Conservation (phyloP, 805 yeast genomes). For the Suhomyces sp. region DNA sequence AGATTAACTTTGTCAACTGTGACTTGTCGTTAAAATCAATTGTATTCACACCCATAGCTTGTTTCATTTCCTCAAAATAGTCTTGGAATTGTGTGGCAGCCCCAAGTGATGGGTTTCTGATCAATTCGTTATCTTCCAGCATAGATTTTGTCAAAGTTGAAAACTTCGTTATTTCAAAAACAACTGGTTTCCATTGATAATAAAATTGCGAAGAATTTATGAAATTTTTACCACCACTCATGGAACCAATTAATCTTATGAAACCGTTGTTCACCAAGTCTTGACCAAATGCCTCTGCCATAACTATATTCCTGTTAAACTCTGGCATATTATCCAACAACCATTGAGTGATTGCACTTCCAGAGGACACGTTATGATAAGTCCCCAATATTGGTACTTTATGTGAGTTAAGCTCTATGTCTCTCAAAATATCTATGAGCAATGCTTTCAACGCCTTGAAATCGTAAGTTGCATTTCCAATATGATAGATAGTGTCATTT, state of each 20-base stretch:
- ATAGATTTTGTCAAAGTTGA: constrained; percentile 9
- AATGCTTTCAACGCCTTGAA: constrained; percentile 33
- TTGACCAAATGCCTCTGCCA: constrained; percentile 74
- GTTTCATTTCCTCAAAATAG: constrained; percentile 45
- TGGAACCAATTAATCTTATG: constrained; percentile 63
- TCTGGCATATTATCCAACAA: constrained; percentile 45
- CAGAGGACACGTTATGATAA: constrained; percentile 60
- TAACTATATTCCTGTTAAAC: constrained; percentile 47
- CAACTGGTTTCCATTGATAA: constrained; percentile 79
- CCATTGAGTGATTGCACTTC: constrained; percentile 62
- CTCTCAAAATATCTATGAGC: constrained; percentile 35
- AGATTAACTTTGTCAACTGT: constrained; percentile 48
- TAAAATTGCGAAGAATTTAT: constrained; percentile 71
- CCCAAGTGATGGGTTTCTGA: constrained; percentile 9
- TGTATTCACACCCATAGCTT: constrained; percentile 43
- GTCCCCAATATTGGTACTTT: constrained; percentile 70
- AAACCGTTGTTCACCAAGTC: constrained; percentile 62
- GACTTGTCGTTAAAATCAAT: constrained; percentile 51
- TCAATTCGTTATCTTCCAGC: constrained; percentile 11
- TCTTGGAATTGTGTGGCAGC: constrained; percentile 11
- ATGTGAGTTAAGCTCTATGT: constrained; percentile 52
- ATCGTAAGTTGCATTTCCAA: constrained; percentile 35
- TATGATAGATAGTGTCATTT: constrained; percentile 19
- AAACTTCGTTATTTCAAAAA: constrained; percentile 49
- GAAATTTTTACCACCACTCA: constrained; percentile 49